Percentiles rank a stretch among this genome's conserved stretches.
Conservation (phyloP, 2,329 filamentous ascomycete genomes). For the Fusarium bactridioides region DNA sequence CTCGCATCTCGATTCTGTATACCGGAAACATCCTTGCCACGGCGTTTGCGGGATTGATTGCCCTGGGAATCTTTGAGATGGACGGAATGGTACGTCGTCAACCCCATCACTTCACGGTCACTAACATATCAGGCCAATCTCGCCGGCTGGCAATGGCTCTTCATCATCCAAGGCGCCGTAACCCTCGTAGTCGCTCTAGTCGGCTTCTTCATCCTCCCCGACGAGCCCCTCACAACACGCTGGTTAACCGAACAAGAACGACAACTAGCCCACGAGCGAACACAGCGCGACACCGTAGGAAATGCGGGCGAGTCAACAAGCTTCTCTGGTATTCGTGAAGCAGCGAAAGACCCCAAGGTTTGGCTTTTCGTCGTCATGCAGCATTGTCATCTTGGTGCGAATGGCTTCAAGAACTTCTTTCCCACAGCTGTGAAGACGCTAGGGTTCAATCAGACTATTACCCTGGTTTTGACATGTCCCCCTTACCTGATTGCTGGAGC, state of each 20-base stretch:
- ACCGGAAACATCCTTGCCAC: slow-evolving; percentile 48
- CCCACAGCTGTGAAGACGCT: slow-evolving; percentile 40
- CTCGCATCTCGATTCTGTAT: slow-evolving; percentile 55
- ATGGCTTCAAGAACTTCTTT: slow-evolving; percentile 51
- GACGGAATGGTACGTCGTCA: slow-evolving; percentile 29
- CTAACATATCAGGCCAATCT: slow-evolving; percentile 14
- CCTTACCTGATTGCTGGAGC: slow-evolving; percentile 52
- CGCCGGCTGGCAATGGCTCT: slow-evolving; percentile 54
- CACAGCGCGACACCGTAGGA: slow-evolving; percentile 55
- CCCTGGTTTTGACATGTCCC: slow-evolving; percentile 45
- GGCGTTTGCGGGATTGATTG: slow-evolving; percentile 54
- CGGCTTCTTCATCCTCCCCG: slow-evolving; percentile 40
- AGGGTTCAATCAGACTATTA: slow-evolving; percentile 35
- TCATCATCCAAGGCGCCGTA: slow-evolving; percentile 69
- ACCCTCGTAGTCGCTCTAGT: slow-evolving; percentile 35
- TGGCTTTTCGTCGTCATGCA: slow-evolving; percentile 60
- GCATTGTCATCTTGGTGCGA: slow-evolving; percentile 59
- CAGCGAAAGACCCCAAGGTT: slow-evolving; percentile 53
- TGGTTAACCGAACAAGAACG: slow-evolving; percentile 54
- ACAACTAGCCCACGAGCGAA: slow-evolving; percentile 50
- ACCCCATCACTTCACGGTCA: no score
- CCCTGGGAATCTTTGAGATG: slow-evolving; percentile 50
- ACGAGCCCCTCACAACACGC: slow-evolving; percentile 53
- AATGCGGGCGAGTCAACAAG: slow-evolving; percentile 50
- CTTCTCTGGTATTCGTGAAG: slow-evolving; percentile 54